Evolutionary conservation across 2,329 filamentous ascomycete species (phyloP), one percentile per base, ranked within the genome.

Genomic region (Cercospora zeae-maydis): DNA sequence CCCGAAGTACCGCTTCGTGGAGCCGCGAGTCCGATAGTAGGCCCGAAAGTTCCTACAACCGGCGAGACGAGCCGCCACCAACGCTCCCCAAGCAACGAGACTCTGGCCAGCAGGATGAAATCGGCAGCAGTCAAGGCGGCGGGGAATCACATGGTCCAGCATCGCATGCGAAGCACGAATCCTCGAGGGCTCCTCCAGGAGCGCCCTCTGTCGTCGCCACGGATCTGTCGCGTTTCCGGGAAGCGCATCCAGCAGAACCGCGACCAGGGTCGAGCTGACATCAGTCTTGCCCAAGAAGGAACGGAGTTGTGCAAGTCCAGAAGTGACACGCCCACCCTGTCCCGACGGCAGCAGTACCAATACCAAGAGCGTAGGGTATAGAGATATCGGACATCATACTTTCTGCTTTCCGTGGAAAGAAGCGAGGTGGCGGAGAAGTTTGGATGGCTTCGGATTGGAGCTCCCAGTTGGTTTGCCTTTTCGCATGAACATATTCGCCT

Each of bases 1-100:
- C 88, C 70, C 82, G 83, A 71, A 90, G 87, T 75, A 88, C 89
- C 72, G 75, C 85, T 63, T 86, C 85, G 66, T 70, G 74, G 58
- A 65, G 64, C 57, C 54, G 67, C 52, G 67, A 69, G 9, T 47
- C 67, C 30, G 67, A 73, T 30, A 63, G 63, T 37, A 63, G 66
- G 55, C 66, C 67, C 42, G 58, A 65, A 34, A 70, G 67, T 24
- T 47, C 56, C 30, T 59, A 34, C 33, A 59, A 59, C 33, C 63
- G 70, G 54, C 64, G 70, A 55, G 69, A 70, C 13, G 66, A 69
- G 24, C 36, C 63, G 27, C 59, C 62, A 31, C 47, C 62, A 14
- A 31, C 58, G 11, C 27, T 27, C n/a, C 33, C 53, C 11, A 51
- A 34, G 16, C 33, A 54, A 45, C 21, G 49, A 33, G 58, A 61